Percentiles rank a stretch among this genome's conserved stretches.
These are phyloP conservation scores for Populus trichocarpa DNA, from an alignment of 441 rosid species.

Conservation along the genomic window DNA sequence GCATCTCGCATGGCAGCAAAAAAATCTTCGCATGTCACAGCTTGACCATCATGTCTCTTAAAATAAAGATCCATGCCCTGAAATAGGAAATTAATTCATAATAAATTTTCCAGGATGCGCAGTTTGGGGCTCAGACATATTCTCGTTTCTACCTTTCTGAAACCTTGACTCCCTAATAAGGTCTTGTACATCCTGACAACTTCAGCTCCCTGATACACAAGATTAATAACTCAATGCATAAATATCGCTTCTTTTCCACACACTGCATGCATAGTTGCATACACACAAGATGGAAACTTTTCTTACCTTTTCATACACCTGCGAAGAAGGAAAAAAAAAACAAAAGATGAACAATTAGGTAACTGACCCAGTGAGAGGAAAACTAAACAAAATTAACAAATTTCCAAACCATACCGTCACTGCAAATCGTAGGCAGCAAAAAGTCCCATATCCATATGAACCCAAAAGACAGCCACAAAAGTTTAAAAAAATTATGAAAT, in stretches of 20 bases:
- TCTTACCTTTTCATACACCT: slow-evolving; percentile 98
- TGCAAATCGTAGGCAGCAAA: slow-evolving; percentile 37
- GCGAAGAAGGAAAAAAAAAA: slow-evolving; percentile 22
- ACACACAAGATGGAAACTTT: slow-evolving; percentile 14
- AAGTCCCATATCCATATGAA: slow-evolving; percentile 25
- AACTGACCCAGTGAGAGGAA: neutral
- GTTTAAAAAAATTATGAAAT: slow-evolving; percentile 12
- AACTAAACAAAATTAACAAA: neutral
- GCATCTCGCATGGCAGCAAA: slow-evolving; percentile 98
- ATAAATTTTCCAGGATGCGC: neutral
- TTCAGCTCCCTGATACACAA: slow-evolving; percentile 86
- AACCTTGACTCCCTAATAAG: slow-evolving; percentile 82
- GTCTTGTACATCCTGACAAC: slow-evolving; percentile 99
- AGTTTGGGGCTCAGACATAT: neutral
- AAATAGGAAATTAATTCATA: slow-evolving; percentile 12
- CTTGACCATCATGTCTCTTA: slow-evolving; percentile 92
- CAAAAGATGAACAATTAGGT: slow-evolving; percentile 22
- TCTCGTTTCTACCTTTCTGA: slow-evolving; percentile 62
- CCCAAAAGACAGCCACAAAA: slow-evolving; percentile 18
- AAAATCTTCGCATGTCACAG: slow-evolving; percentile 97
- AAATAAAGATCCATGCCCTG: slow-evolving; percentile 99
- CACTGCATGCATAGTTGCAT: neutral
- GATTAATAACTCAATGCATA: slow-evolving; percentile 14
- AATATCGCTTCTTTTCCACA: neutral
- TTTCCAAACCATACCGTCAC: slow-evolving; percentile 60